A percentile compares a stretch with the other conserved stretches of the same genome.
phyloP scores from a whole-genome alignment of 1,139 yeast genomes.

The Kluyveromyces marxianus region DNA sequence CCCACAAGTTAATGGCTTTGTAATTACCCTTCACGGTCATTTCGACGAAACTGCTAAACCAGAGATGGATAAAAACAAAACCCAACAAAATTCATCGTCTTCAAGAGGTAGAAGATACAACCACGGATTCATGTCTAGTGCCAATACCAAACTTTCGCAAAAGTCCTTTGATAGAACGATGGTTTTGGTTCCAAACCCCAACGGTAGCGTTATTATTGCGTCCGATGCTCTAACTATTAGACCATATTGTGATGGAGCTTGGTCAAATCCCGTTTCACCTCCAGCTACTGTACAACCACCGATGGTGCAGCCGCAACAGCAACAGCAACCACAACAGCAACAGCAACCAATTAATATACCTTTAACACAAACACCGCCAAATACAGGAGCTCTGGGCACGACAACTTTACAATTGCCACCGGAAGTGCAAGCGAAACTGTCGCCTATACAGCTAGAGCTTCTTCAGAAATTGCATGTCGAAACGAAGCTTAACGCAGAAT shows the following conservation, averaged over 20 bases:
- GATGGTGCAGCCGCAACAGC: slow-evolving; percentile 6
- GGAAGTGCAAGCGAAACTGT: slow-evolving; percentile 46
- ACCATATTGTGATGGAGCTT: slow-evolving; percentile 54
- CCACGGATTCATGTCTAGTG: slow-evolving; percentile 21
- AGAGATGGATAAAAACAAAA: slow-evolving; percentile 29
- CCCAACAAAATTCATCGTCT: slow-evolving; percentile 26
- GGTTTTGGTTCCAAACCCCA: slow-evolving; percentile 59
- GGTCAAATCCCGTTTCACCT: slow-evolving; percentile 33
- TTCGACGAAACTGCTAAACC: slow-evolving; percentile 62
- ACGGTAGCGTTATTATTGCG: slow-evolving; percentile 70
- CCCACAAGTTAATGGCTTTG: slow-evolving; percentile 67
- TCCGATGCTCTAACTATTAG: slow-evolving; percentile 73
- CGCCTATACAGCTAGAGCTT: slow-evolving; percentile 55
- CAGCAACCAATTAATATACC: slow-evolving; percentile 9
- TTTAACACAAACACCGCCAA: slow-evolving; percentile 10
- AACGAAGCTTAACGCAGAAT: slow-evolving; percentile 71
- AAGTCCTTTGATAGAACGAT: slow-evolving; percentile 87
- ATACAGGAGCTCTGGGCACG: slow-evolving; percentile 15
- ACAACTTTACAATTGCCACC: slow-evolving; percentile 34
- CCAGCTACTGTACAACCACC: slow-evolving; percentile 10
- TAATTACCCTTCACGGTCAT: slow-evolving; percentile 76
- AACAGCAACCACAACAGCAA: slow-evolving; percentile 6
- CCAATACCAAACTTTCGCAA: slow-evolving; percentile 41
- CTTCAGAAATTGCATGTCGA: slow-evolving; percentile 59
- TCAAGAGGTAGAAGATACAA: slow-evolving; percentile 32